Percentiles rank a stretch among this genome's conserved stretches.
phyloP scores from a whole-genome alignment of 176 grass and related monocot species.

The Hordeum vulgare region DNA sequence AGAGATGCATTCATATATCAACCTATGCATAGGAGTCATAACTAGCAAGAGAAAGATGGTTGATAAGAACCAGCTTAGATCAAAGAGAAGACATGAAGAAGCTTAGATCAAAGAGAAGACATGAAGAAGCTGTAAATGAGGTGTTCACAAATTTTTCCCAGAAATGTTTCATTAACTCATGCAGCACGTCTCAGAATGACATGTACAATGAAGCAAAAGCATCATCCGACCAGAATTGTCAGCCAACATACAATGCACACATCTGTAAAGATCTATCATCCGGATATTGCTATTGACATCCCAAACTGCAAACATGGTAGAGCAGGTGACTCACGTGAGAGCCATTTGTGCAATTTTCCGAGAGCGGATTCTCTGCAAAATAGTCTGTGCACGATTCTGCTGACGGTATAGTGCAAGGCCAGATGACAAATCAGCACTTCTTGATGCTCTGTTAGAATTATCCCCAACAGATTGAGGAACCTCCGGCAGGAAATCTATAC shows the following conservation, averaged over 20 bases:
- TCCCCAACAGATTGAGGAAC: slow-evolving; percentile 39
- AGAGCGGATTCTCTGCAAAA: slow-evolving; percentile 93
- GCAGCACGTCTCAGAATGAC: slow-evolving; percentile 21
- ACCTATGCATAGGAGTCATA: slow-evolving; percentile 5
- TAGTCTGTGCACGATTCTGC: slow-evolving; percentile 69
- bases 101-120: slow-evolving; percentile 25
- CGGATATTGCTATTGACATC: slow-evolving; percentile 30
- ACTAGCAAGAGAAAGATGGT: slow-evolving; percentile 12
- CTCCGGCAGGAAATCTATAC: slow-evolving; percentile 91
- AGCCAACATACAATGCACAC: slow-evolving; percentile 36
- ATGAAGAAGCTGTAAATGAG: neutral
- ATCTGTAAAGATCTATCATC: slow-evolving; percentile 31
- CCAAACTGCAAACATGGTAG: slow-evolving; percentile 46
- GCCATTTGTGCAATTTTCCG: slow-evolving; percentile 81
- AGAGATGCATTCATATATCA: slow-evolving; percentile 24
- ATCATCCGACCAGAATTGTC: slow-evolving; percentile 31
- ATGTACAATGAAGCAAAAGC: slow-evolving; percentile 35
- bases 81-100: slow-evolving; percentile 12
- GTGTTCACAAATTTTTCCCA: slow-evolving; percentile 10
- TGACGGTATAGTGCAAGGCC: slow-evolving; percentile 65
- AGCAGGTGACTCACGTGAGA: slow-evolving; percentile 91
- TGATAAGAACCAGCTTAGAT: slow-evolving; percentile 12
- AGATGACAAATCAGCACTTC: slow-evolving; percentile 55
- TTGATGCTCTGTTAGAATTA: slow-evolving; percentile 32
- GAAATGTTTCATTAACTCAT: slow-evolving; percentile 31